Base-by-base conservation (phyloP, 2,329 filamentous ascomycete genomes). In the Cryphonectria parasitica region DNA sequence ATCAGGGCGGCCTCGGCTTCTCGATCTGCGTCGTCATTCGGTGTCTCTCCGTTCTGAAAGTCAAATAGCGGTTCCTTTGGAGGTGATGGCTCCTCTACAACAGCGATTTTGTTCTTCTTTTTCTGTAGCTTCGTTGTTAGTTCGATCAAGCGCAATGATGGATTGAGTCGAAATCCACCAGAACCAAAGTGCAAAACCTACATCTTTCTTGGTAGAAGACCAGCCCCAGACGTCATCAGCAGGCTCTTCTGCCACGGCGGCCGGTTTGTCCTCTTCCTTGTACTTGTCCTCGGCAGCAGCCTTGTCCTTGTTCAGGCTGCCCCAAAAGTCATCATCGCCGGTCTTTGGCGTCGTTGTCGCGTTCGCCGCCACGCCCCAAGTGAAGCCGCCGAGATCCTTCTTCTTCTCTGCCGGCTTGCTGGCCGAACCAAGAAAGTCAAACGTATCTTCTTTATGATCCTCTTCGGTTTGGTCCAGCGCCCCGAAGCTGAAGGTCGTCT, bases 401-500 rank as follows among this genome's bases (percentile, higher is more conserved):
- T 79, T 78, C 70, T 80, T 78, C 19, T 78, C 76, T 5, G 77
- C 74, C n/a, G 76, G 52, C 49, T 79, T 76, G 25, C 74, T 73
- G 34, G 66, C 65, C 10, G 66, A 68, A 15, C 71, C 73, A 22
- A 71, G 52, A 17, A 75, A 68, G 56, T 68, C 66, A 6, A 68
- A 68, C 2, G 74, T 66, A 25, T 76, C 73, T 28, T 76, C 79
- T 13, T 75, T 77, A 64, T 81, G 80, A 36, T 82, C 82, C 36
- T 82, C 82, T 60, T 77, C 78, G 36, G 68, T 45, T 17, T 81
- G 82, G 68, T 82, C 85, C 31, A 85, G 75, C n/a, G 78, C 75
- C 31, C 84, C 85, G 71, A 89, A 88, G n/a, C 81, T 78, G 69
- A 86, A 82, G 6, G 77, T 78, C 0, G 82, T 84, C 43, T 75